phyloP scores from a whole-genome alignment of 1,139 yeast genomes.

The Starmera stellimalicola region DNA sequence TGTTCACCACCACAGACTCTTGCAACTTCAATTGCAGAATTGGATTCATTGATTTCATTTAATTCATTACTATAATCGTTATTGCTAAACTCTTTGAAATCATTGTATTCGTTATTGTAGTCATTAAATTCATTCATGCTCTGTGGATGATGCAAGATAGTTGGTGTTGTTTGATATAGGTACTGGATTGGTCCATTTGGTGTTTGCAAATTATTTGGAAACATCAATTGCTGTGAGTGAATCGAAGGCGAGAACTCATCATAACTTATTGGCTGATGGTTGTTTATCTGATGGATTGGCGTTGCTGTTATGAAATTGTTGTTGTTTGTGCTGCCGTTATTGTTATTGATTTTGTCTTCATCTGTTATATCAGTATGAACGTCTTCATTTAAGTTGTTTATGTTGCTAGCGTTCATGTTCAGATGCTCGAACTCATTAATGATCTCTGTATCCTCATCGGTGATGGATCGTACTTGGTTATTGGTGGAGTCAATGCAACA shows the following conservation, averaged over 20 bases:
- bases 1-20: conserved; percentile 65
- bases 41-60: too few relatives aligned
- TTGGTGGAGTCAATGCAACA: conserved; percentile 29
- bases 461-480: conserved; percentile 7
- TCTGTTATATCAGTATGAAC: too few relatives aligned
- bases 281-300: not conserved
- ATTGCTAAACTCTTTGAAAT: too few relatives aligned
- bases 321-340: not conserved
- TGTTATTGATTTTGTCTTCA: not conserved
- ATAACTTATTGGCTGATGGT: conserved; percentile 1
- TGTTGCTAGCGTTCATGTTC: not conserved
- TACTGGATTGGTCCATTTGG: conserved; percentile 1
- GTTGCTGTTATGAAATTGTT: too few relatives aligned
- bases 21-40: conserved; percentile 67
- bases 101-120: conserved; percentile 24
- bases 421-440: conserved; percentile 1
- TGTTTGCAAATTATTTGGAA: conserved; percentile 1
- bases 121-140: conserved; percentile 5
- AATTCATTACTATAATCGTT: too few relatives aligned
- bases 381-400: not conserved
- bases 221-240: conserved; percentile 2
- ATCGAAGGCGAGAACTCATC: not conserved
- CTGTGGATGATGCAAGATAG: conserved; percentile 11
- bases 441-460: conserved; percentile 8
- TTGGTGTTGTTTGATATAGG: conserved; percentile 1